Percentiles rank a stretch among this genome's conserved stretches.
phyloP scores from a whole-genome alignment of 2,329 filamentous ascomycete genomes.

The Alternaria alternata region DNA sequence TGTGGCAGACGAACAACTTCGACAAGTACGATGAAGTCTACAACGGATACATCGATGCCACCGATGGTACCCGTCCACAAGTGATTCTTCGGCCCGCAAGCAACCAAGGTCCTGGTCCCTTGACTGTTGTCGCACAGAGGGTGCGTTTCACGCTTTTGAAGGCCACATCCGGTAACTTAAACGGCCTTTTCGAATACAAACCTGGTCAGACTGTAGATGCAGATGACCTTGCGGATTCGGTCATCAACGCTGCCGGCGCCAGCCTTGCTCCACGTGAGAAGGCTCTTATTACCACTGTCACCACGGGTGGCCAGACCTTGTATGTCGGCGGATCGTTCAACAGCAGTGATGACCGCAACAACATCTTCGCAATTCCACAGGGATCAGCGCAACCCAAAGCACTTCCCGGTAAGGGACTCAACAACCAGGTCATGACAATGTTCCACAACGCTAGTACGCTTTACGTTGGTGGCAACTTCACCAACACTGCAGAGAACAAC shows the following conservation, averaged over 20 bases:
- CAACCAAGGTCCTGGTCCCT: constrained; percentile 62
- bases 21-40: constrained; percentile 97
- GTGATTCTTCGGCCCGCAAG: constrained; percentile 77
- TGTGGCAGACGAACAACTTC: constrained; percentile 93
- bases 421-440: constrained; percentile 78
- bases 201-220: constrained; percentile 69
- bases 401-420: constrained; percentile 75
- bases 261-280: constrained; percentile 65
- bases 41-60: constrained; percentile 82
- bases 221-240: constrained; percentile 73
- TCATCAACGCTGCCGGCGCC: constrained; percentile 78
- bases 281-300: constrained; percentile 76
- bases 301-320: constrained; percentile 65
- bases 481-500: constrained; percentile 70
- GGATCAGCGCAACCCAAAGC: constrained; percentile 66
- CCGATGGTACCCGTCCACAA: constrained; percentile 77
- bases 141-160: constrained; percentile 79
- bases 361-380: constrained; percentile 76
- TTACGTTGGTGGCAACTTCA: constrained; percentile 88
- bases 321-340: constrained; percentile 89
- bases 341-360: constrained; percentile 64
- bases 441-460: constrained; percentile 67
- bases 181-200: constrained; percentile 90
- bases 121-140: constrained; percentile 88
- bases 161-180: constrained; percentile 80